These are phyloP conservation scores for Jaminaea rosea DNA, from an alignment of 1,284 basidiomycete species.

Conservation along the genomic window DNA sequence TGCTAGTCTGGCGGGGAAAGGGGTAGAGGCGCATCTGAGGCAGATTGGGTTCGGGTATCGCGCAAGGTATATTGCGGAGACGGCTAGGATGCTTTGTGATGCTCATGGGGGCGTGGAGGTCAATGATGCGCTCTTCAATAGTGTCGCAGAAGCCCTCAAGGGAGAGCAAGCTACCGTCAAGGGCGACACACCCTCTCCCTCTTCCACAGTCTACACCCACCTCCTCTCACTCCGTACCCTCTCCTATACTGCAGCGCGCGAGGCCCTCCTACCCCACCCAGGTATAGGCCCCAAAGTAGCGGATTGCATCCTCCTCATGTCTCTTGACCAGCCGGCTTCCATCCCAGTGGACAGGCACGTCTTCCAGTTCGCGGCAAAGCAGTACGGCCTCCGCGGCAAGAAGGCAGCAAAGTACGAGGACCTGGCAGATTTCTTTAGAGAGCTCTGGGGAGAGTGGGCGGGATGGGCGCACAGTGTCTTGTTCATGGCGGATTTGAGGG, in stretches of 20 bases:
- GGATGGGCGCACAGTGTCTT: constrained; percentile 45
- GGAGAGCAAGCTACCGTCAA: neutral
- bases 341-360: constrained; percentile 46
- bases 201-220: constrained; percentile 49
- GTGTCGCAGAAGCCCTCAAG: constrained; percentile 21
- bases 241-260: constrained; percentile 59
- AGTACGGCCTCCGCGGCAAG: constrained; percentile 28
- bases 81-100: constrained; percentile 62
- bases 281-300: constrained; percentile 79
- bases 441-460: constrained; percentile 41
- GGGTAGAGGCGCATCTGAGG: constrained; percentile 56
- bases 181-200: neutral
- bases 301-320: constrained; percentile 81
- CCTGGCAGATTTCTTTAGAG: constrained; percentile 34
- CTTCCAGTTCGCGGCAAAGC: constrained; percentile 42
- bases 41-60: constrained; percentile 90
- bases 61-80: constrained; percentile 76
- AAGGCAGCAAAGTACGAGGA: constrained; percentile 35
- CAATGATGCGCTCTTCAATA: neutral
- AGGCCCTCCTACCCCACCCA: constrained; percentile 65
- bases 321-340: constrained; percentile 62
- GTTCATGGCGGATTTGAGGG: constrained; percentile 38
- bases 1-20: constrained; percentile 56
- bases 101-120: neutral
- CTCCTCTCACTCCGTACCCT: constrained; percentile 56